phyloP scores from a whole-genome alignment of 164 flowering plant genomes.

The Berberis thunbergii region DNA sequence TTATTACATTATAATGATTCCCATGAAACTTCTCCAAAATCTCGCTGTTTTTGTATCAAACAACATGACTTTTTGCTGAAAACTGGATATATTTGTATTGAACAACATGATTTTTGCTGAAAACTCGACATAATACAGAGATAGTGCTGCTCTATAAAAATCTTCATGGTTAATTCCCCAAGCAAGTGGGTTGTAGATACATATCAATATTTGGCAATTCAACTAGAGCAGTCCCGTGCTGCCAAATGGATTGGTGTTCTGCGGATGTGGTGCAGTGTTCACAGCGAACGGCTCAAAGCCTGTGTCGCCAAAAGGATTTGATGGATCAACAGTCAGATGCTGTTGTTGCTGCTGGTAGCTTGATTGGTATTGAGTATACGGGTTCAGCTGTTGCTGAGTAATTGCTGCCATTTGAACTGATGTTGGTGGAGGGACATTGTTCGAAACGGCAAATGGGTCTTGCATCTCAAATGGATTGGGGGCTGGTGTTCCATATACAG shows the following conservation, averaged over 20 bases:
- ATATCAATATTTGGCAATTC: slow-evolving; percentile 1
- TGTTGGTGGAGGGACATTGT: slow-evolving; percentile 43
- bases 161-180: slow-evolving; percentile 9
- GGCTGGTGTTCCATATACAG: slow-evolving; percentile 69
- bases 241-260: slow-evolving; percentile 75
- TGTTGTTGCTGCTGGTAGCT: slow-evolving; percentile 28
- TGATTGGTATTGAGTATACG: slow-evolving; percentile 30
- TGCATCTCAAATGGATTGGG: slow-evolving; percentile 86
- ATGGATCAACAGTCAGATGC: slow-evolving; percentile 29
- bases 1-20: too few relatives aligned
- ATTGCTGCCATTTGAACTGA: slow-evolving; percentile 67
- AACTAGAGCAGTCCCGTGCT: slow-evolving; percentile 52
- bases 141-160: background rate
- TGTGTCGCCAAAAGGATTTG: slow-evolving; percentile 83
- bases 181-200: slow-evolving; percentile 1
- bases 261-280: slow-evolving; percentile 40
- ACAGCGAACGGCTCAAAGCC: slow-evolving; percentile 63
- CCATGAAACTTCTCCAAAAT: background rate
- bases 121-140: too few relatives aligned
- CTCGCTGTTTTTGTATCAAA: background rate
- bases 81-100: background rate
- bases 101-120: too few relatives aligned
- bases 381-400: slow-evolving; percentile 61
- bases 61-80: background rate
- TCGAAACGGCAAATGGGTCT: slow-evolving; percentile 80